Evolutionary conservation across 1,284 basidiomycete genomes (phyloP).

Genomic region (Austroboletus rostrupii): DNA sequence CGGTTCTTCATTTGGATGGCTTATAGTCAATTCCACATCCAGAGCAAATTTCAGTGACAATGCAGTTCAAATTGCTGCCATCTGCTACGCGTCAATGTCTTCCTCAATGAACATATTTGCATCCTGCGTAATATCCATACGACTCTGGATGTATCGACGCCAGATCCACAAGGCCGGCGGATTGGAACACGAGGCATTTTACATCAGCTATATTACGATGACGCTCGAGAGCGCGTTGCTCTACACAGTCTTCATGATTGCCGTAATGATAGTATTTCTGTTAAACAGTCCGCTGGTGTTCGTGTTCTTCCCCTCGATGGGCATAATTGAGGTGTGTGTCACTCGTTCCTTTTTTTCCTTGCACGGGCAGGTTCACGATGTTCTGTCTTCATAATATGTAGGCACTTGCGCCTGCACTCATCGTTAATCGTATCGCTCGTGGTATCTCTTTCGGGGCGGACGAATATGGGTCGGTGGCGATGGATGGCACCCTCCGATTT

Average conservation of each 20-base stretch:
- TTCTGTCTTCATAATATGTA: neutral
- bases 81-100: slow-evolving; percentile 15
- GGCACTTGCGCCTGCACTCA: neutral
- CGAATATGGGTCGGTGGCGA: neutral
- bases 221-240: slow-evolving; percentile 24
- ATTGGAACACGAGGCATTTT: slow-evolving; percentile 11
- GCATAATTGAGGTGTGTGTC: slow-evolving; percentile 13
- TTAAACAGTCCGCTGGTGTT: slow-evolving; percentile 15
- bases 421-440: slow-evolving; percentile 19
- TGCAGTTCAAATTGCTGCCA: slow-evolving; percentile 14
- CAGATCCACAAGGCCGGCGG: slow-evolving; percentile 11
- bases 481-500: neutral
- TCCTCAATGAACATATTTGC: slow-evolving; percentile 13
- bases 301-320: slow-evolving; percentile 20
- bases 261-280: slow-evolving; percentile 12
- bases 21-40: slow-evolving; percentile 9
- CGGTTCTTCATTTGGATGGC: slow-evolving; percentile 16
- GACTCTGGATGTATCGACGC: slow-evolving; percentile 17
- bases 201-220: slow-evolving; percentile 22
- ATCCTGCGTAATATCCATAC: slow-evolving; percentile 13
- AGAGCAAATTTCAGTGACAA: slow-evolving; percentile 9
- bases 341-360: neutral
- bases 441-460: slow-evolving; percentile 10
- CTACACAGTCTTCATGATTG: slow-evolving; percentile 13
- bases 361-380: neutral